Evolutionary conservation across 768 basidiomycete species (phyloP).

Genomic region (Rhizopogon rudus): DNA sequence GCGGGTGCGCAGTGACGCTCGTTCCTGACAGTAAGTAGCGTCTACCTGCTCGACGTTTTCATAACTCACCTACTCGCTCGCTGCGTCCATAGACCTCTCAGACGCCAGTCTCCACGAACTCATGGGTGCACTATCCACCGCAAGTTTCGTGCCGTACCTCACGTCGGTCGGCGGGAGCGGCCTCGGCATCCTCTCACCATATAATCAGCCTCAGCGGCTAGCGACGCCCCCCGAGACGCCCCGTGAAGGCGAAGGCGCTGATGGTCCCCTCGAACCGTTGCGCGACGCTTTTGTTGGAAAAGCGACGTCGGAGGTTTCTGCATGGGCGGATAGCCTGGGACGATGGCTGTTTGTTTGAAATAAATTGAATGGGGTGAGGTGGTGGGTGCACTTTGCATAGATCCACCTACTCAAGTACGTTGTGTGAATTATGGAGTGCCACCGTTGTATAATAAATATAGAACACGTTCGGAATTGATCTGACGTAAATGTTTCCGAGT

Average conservation of each 20-base stretch:
- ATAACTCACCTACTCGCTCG: background rate
- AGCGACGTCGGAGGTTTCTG: slow-evolving; percentile 22
- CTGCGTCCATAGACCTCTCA: slow-evolving; percentile 57
- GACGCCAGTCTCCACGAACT: slow-evolving; percentile 54
- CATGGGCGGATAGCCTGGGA: slow-evolving; percentile 33
- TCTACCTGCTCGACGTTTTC: slow-evolving; percentile 1
- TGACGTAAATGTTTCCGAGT: too few relatives aligned
- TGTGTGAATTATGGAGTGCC: background rate
- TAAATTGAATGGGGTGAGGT: too few relatives aligned
- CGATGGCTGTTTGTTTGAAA: slow-evolving; percentile 35
- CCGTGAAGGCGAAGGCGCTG: background rate
- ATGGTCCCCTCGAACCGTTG: slow-evolving; percentile 4
- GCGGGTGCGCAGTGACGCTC: slow-evolving; percentile 95
- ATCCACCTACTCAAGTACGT: background rate
- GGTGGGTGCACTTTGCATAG: background rate
- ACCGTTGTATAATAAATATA: too few relatives aligned
- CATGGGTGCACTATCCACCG: slow-evolving; percentile 40
- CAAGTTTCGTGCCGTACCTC: slow-evolving; percentile 78
- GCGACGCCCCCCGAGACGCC: slow-evolving; percentile 26
- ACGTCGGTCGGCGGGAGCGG: slow-evolving; percentile 94
- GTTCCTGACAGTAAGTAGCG: slow-evolving; percentile 79
- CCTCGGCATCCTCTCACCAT: slow-evolving; percentile 76
- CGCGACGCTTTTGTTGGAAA: slow-evolving; percentile 22
- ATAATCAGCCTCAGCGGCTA: slow-evolving; percentile 32
- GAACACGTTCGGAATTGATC: too few relatives aligned